Base-by-base conservation (phyloP, 495 filamentous ascomycete genomes). In the Talaromyces nanjingensis region DNA sequence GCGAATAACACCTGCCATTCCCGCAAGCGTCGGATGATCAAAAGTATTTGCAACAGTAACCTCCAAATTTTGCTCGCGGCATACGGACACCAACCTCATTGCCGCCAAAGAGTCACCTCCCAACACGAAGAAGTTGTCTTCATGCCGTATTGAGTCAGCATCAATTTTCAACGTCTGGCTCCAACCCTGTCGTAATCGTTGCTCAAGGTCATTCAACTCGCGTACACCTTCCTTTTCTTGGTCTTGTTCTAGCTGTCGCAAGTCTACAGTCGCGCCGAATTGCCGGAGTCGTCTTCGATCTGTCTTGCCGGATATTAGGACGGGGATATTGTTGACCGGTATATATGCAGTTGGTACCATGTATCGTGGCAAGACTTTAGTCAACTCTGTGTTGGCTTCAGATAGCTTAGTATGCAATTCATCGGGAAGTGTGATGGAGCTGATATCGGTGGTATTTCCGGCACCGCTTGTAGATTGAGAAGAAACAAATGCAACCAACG, bases 71-170 rank as follows among this genome's bases (percentile, higher is more conserved):
- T 73, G 67, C 3, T 66, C 67, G 37, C 76, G 68, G 24, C 72
- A 73, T 12, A 70, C 70, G 2, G 78, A 70, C 1, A 77, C 77
- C 6, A 82, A 70, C 55, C 67, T 72, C 82, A 89, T 88, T 20
- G 86, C 85, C 18, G 75, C 74, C 54, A 89, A 75, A 12, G 86
- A 88, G 70, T 88, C 86, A 47, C 85, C 86, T 24, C 86, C 86
- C 4, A 87, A 74, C 0, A 76, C 74, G 69, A 89, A 87, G 73
- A 89, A 89, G 37, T 79, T 76, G 49, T 78, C 75, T 2, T 74
- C 71, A 2, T 67, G 69, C 6, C 70, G 65, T 20, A 80, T 78
- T 1, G 64, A 57, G 7, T 72, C 70, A 0, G 64, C 54, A 0
- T 76, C 63, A 1, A 80, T 64, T 12, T 77, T 77, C 20, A 86